Evolutionary conservation across 192 early-diverging fungal species (phyloP).

Genomic region (Rhizophagus prolifer): DNA sequence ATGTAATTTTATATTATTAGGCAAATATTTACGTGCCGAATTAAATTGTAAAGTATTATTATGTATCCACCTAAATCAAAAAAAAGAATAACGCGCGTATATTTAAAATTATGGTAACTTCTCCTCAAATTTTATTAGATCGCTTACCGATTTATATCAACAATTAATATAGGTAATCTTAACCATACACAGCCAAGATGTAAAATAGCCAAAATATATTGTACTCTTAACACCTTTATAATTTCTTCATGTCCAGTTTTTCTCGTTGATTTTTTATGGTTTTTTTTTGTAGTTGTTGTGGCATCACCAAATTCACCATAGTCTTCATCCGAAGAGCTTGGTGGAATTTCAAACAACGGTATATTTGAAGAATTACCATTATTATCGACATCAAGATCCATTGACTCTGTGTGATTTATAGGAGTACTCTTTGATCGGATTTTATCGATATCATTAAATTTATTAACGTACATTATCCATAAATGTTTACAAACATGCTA

Average conservation of each 20-base stretch:
- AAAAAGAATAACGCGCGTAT: not conserved
- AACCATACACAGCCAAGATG: conserved; percentile 23
- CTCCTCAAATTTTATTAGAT: not conserved
- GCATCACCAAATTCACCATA: conserved; percentile 8
- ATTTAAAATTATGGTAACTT: not conserved
- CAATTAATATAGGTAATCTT: conserved; percentile 19
- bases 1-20: conserved; percentile 10
- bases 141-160: conserved; percentile 8
- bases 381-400: not conserved
- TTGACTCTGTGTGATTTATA: not conserved
- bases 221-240: not conserved
- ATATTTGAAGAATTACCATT: not conserved
- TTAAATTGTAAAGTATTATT: not conserved
- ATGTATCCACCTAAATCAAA: conserved; percentile 2
- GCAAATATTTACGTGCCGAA: not conserved
- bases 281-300: not conserved
- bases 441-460: not conserved
- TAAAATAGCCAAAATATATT: not conserved
- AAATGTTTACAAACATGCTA: conserved; percentile 20
- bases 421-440: not conserved
- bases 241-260: not conserved
- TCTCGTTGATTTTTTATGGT: not conserved
- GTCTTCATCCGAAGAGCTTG: not conserved
- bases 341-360: not conserved
- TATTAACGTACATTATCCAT: conserved; percentile 27